A percentile compares a stretch with the other conserved stretches of the same genome.
phyloP scores from a whole-genome alignment of 345 rosid species.

The Eucalyptus marginata region DNA sequence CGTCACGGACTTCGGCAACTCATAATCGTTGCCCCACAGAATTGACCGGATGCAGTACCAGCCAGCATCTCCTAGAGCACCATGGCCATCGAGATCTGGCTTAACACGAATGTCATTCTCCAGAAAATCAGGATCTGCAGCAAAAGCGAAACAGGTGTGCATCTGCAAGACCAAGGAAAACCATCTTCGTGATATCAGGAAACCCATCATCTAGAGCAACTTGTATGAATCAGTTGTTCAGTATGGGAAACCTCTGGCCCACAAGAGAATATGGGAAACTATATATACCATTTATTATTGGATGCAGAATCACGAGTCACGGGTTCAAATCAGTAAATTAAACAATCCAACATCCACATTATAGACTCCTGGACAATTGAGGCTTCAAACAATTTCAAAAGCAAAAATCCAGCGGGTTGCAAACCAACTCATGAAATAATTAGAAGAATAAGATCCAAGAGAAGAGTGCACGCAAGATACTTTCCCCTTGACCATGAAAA shows the following conservation, averaged over 20 bases:
- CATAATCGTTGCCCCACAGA: conserved; percentile 44
- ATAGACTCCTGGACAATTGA: background rate
- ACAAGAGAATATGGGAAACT: background rate
- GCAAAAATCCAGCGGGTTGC: background rate
- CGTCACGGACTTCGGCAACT: conserved; percentile 46
- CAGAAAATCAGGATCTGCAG: conserved; percentile 35
- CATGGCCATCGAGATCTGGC: conserved; percentile 76
- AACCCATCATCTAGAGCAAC: background rate
- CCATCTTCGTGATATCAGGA: background rate
- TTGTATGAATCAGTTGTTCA: background rate
- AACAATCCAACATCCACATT: background rate
- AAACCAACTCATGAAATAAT: background rate
- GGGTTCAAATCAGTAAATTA: background rate
- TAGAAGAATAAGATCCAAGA: background rate
- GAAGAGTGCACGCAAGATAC: background rate
- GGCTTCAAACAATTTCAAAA: background rate
- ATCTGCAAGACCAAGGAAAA: conserved; percentile 20
- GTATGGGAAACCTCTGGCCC: background rate
- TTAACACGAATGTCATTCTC: conserved; percentile 66
- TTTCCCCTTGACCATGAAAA: background rate
- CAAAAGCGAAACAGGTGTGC: conserved; percentile 47
- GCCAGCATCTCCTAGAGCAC: conserved; percentile 85
- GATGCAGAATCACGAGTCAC: background rate
- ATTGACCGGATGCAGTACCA: conserved; percentile 66
- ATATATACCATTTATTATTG: background rate